Evolutionary conservation across 768 basidiomycete species (phyloP).

Genomic region (Pisolithus marmoratus): DNA sequence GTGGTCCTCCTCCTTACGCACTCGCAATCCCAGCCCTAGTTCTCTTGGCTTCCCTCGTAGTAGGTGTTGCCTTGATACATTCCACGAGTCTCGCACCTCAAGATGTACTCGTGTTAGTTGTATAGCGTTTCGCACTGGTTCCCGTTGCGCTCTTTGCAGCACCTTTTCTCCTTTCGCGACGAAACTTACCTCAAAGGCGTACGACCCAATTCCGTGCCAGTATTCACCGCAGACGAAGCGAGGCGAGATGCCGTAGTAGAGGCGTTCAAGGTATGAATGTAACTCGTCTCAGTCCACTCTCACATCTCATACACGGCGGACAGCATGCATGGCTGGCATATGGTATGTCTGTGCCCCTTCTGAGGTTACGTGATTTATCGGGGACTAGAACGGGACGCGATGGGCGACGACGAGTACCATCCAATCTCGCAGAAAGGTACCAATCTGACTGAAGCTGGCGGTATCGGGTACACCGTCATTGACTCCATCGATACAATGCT

Average conservation of each 20-base stretch:
- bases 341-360: slow-evolving; percentile 39
- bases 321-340: slow-evolving; percentile 87
- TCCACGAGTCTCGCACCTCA: too few species aligned
- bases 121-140: too few species aligned
- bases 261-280: slow-evolving; percentile 65
- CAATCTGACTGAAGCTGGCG: slow-evolving; percentile 73
- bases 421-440: slow-evolving; percentile 69
- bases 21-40: too few species aligned
- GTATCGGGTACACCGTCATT: slow-evolving; percentile 84
- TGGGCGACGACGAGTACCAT: slow-evolving; percentile 91
- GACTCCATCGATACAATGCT: slow-evolving; percentile 87
- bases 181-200: slow-evolving; percentile 14
- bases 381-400: slow-evolving; percentile 72
- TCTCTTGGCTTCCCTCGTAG: too few species aligned
- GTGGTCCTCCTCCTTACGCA: too few species aligned
- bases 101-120: too few species aligned
- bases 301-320: slow-evolving; percentile 7
- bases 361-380: slow-evolving; percentile 8
- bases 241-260: slow-evolving; percentile 68
- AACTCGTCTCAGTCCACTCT: background rate
- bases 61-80: too few species aligned
- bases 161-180: slow-evolving; percentile 3
- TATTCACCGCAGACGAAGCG: slow-evolving; percentile 47
- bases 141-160: slow-evolving; percentile 1
- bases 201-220: slow-evolving; percentile 11